Conservation (phyloP, 805 yeast genomes). For the Allodekkera sacchari region DNA sequence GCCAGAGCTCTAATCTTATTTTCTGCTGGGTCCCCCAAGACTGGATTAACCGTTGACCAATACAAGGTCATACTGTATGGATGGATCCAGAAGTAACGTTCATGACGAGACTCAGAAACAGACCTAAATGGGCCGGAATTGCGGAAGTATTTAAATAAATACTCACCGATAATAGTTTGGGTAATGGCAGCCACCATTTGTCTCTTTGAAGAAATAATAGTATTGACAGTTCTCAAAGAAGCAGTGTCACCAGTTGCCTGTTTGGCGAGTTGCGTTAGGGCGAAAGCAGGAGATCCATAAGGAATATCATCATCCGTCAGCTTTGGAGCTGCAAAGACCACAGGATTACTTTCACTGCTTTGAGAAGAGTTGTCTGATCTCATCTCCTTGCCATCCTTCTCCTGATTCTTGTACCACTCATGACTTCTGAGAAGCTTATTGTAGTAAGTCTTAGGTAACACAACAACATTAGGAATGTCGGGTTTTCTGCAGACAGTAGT, state of each 20-base stretch:
- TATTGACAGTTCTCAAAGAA: constrained; percentile 34
- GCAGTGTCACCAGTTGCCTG: constrained; percentile 11
- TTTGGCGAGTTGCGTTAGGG: constrained; percentile 8
- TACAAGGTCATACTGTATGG: constrained; percentile 86
- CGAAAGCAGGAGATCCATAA: constrained; percentile 5
- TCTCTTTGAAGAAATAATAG: constrained; percentile 59
- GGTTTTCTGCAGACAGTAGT: constrained; percentile 51
- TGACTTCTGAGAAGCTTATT: constrained; percentile 43
- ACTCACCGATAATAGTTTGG: constrained; percentile 91
- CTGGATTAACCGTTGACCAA: constrained; percentile 83
- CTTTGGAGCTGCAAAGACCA: no score
- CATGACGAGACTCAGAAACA: constrained; percentile 75
- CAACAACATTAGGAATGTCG: constrained; percentile 49
- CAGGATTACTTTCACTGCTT: background rate
- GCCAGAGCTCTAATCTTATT: constrained; percentile 73
- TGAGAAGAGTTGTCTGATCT: background rate
- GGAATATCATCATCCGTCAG: no score
- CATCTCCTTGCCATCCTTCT: constrained; percentile 1
- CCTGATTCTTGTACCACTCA: constrained; percentile 22
- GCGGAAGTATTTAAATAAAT: constrained; percentile 75
- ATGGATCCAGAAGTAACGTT: constrained; percentile 92
- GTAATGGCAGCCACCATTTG: constrained; percentile 80
- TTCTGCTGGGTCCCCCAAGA: constrained; percentile 54
- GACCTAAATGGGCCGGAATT: constrained; percentile 58
- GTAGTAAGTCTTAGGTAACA: constrained; percentile 58